Evolutionary conservation across 1,139 yeast genomes (phyloP), one percentile per base, ranked within the genome.

Genomic region (Taphrina pruni): DNA sequence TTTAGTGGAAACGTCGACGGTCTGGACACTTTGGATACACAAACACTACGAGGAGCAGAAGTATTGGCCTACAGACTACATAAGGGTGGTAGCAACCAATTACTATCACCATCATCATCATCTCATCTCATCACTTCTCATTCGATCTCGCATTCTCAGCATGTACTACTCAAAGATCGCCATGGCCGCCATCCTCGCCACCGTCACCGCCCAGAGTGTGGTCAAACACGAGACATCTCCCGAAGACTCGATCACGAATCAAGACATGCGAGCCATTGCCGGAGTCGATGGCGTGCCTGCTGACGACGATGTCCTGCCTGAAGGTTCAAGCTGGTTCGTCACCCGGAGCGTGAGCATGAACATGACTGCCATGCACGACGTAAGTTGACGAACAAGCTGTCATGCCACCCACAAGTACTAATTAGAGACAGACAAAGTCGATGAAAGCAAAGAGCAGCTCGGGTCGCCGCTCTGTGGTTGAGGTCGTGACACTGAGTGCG

Each of bases 241-340:
- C 41, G 32, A 21, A 2, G 32, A 14, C 12, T 32, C 32, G 9
- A 8, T 21, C 54, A n/a, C 54, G 11, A n/a, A 50, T 4, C 6
- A 32, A 8, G n/a, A 21, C n/a, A 20, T 26, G 54, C 20, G 36
- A 21, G 58, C 43, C 35, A 20, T 54, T 35, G 58, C 58, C 2
- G 58, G 58, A 14, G 35, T 54, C 58, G 35, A 54, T 38, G 58
- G 58, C 8, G 58, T 54, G 9, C 58, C 58, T 21, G 58, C 12
- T 8, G 35, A 54, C 45, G 58, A 54, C 12, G 58, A 54, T 17
- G 58, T 54, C 26, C 21, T 54, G 17, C 58, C 58, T 2, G 58
- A 54, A 54, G 58, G 58, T 8, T 54, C 58, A 12, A 38, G 21
- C 26, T 54, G 58, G 58, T 54, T 14, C 43, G 17, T 26, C 43